Evolutionary conservation across 805 yeast genomes (phyloP), one percentile per base, ranked within the genome.

Genomic region (Metschnikowia kunwiensis): DNA sequence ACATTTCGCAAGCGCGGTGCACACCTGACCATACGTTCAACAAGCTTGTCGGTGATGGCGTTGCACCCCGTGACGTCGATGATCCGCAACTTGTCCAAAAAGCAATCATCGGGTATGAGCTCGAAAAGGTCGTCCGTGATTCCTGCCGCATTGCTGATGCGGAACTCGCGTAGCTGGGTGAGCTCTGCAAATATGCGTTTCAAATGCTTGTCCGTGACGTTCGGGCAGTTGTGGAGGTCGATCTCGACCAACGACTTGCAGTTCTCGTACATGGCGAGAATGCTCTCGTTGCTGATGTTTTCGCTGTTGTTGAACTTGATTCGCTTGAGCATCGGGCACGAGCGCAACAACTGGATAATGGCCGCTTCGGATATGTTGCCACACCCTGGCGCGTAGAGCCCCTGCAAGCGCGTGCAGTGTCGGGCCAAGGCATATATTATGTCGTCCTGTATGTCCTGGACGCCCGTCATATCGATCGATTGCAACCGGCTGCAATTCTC

Each of bases 1-100:
- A 93, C 86, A 51, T 88, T 88, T 47, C 97, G 74, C 44, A 93
- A 64, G 34, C 86, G 77, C 4, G 97, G 97, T 1, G 96, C 95
- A 42, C 79, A 65, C 22, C 63, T 58, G 7, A 86, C 87, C 28
- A 93, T 70, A 40, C 74, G 74, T 51, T 78, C 85, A 10, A 91
- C 82, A 2, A 86, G 74, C 42, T 73, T 74, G 61, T 91, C 97
- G 0, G 95, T 82, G 18, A 91, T 76, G 34, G 81, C 78, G 37
- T 75, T 72, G 61, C 97, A 89, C 6, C 82, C 83, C 1, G 96
- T 86, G 39, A 91, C 76, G 56, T 89, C 97, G 23, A 91, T 63
- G 16, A 88, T 77, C 46, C 98, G 74, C 42, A 93, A 61, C 38
- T 82, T 76, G 38, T 83, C 91, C 28, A 80, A 62, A 28, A 64